phyloP scores from a whole-genome alignment of 352 stramenopile species.

The Pythium myriotylum region DNA sequence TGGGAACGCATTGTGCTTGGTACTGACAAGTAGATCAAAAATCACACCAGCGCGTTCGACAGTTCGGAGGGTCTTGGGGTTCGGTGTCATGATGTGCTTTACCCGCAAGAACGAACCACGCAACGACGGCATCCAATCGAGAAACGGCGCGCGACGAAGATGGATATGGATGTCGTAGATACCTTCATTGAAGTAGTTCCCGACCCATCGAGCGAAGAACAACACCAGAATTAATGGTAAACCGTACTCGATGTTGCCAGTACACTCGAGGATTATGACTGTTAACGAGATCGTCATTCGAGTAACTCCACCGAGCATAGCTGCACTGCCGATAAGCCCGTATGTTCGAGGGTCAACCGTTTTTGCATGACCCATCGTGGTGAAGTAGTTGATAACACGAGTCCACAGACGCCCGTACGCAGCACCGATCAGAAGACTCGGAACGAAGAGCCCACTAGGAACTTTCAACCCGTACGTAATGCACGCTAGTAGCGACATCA shows the following conservation, averaged over 20 bases:
- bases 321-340: conserved; percentile 94
- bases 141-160: conserved; percentile 82
- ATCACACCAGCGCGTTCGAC: conserved; percentile 93
- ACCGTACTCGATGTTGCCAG: conserved; percentile 97
- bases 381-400: conserved; percentile 85
- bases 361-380: conserved; percentile 49
- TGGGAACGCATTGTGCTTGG: conserved; percentile 87
- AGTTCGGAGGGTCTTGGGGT: conserved; percentile 93
- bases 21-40: conserved; percentile 90
- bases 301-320: conserved; percentile 95
- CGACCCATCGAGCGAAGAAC: conserved; percentile 96
- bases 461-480: conserved; percentile 97
- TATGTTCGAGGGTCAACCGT: conserved; percentile 91
- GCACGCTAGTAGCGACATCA: conserved; percentile 85
- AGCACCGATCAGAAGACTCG: conserved; percentile 93
- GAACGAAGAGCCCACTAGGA: conserved; percentile 96
- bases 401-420: conserved; percentile 93
- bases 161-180: conserved; percentile 99
- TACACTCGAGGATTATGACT: conserved; percentile 98
- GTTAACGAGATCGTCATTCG: conserved; percentile 99
- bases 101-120: conserved; percentile 71
- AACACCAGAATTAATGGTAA: conserved; percentile 98
- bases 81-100: conserved; percentile 95
- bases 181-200: conserved; percentile 98
- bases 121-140: conserved; percentile 78